Percentiles rank a stretch among this genome's conserved stretches.
phyloP scores from a whole-genome alignment of 2,329 filamentous ascomycete genomes.

The Zasmidium angulare region DNA sequence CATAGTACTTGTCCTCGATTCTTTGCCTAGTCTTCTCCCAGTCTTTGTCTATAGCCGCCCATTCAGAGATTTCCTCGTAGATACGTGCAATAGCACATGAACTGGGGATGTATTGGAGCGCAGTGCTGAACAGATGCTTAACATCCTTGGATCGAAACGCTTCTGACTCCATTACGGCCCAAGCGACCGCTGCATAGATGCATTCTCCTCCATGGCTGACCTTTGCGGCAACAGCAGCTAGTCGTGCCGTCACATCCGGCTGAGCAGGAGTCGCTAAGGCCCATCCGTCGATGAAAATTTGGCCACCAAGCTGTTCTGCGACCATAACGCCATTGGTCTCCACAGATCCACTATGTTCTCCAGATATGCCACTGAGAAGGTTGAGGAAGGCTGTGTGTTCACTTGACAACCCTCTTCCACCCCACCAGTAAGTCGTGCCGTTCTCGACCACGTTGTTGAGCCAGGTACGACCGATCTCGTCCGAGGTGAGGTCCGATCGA shows the following conservation, averaged over 20 bases:
- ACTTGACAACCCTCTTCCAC: constrained; percentile 2
- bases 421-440: constrained; percentile 3
- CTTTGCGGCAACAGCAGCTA: constrained; percentile 1
- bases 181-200: constrained; percentile 1
- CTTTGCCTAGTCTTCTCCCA: constrained; percentile 1
- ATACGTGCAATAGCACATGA: neutral
- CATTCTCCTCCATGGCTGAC: constrained; percentile 6
- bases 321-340: constrained; percentile 1
- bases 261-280: constrained; percentile 1
- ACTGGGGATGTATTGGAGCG: neutral
- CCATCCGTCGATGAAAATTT: constrained; percentile 9
- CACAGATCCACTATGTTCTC: neutral
- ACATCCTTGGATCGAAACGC: constrained; percentile 2
- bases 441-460: constrained; percentile 5
- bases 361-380: neutral
- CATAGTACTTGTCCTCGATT: constrained; percentile 3
- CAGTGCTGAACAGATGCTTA: neutral
- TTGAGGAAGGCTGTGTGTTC: constrained; percentile 5
- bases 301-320: constrained; percentile 4
- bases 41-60: neutral
- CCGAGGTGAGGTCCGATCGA: neutral
- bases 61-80: neutral
- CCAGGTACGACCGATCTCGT: constrained; percentile 1
- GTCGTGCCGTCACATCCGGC: neutral
- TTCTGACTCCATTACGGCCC: constrained; percentile 6